Percentiles rank a stretch among this genome's conserved stretches.
These are phyloP conservation scores for Apiospora phragmitis DNA, from an alignment of 2,329 filamentous ascomycete genomes.

Conservation along the genomic window DNA sequence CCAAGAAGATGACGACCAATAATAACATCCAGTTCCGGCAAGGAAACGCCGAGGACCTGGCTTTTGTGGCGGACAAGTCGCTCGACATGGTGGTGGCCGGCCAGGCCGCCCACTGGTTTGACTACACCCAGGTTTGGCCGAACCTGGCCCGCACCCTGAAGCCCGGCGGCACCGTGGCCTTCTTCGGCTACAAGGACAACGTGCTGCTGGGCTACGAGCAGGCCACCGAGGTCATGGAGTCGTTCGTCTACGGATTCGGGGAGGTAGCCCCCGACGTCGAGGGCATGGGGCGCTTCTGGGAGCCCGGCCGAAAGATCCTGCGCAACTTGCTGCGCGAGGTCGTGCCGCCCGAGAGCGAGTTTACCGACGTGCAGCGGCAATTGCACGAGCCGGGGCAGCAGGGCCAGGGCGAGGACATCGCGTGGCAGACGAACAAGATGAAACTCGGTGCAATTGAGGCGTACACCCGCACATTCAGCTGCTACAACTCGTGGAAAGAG, in stretches of 20 bases:
- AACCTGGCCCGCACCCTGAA: slow-evolving; percentile 55
- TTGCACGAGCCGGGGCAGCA: slow-evolving; percentile 56
- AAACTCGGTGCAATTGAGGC: slow-evolving; percentile 59
- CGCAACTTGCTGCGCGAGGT: slow-evolving; percentile 52
- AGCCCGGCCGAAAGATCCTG: slow-evolving; percentile 58
- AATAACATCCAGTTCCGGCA: slow-evolving; percentile 47
- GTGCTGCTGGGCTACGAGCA: slow-evolving; percentile 53
- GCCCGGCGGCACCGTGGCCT: slow-evolving; percentile 58
- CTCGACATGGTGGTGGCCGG: slow-evolving; percentile 53
- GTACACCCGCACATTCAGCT: slow-evolving; percentile 63
- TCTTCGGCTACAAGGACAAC: slow-evolving; percentile 68
- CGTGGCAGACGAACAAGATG: slow-evolving; percentile 54
- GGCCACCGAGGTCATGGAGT: slow-evolving; percentile 54
- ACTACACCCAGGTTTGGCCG: slow-evolving; percentile 55
- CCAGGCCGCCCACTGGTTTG: slow-evolving; percentile 69
- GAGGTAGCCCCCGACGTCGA: slow-evolving; percentile 44
- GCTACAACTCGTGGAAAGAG: slow-evolving; percentile 59
- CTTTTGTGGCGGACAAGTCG: slow-evolving; percentile 46
- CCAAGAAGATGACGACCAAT: slow-evolving; percentile 41
- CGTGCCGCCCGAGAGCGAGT: slow-evolving; percentile 50
- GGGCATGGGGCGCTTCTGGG: slow-evolving; percentile 60
- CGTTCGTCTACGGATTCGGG: slow-evolving; percentile 54
- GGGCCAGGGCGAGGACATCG: slow-evolving; percentile 38
- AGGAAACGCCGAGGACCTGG: slow-evolving; percentile 54
- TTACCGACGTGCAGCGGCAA: slow-evolving; percentile 52